Percentiles rank a stretch among this genome's conserved stretches.
Conservation (phyloP, 2,329 filamentous ascomycete genomes). For the Tetracladium maxilliforme region DNA sequence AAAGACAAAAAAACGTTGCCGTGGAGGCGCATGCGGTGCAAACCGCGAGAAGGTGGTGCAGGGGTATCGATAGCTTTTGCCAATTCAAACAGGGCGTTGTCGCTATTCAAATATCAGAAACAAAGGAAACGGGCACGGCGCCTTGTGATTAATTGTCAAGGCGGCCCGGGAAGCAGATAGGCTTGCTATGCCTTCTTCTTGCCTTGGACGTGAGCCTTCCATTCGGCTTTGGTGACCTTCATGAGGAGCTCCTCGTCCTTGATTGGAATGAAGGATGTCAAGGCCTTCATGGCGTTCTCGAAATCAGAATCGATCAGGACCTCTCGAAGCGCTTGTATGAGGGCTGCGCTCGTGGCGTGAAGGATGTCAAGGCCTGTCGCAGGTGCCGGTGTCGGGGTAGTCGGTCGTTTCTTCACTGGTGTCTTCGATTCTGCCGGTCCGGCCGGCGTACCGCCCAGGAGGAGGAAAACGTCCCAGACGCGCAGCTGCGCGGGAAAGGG, state of each 20-base stretch:
- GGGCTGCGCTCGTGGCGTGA: slow-evolving; percentile 76
- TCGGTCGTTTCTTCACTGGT: too few relatives aligned
- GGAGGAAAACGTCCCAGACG: slow-evolving; percentile 96
- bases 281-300: slow-evolving; percentile 92
- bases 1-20: too few relatives aligned
- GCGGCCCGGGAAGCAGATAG: too few relatives aligned
- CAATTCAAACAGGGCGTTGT: too few relatives aligned
- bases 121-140: too few relatives aligned
- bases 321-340: slow-evolving; percentile 81
- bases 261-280: slow-evolving; percentile 88
- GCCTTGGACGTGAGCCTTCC: slow-evolving; percentile 44
- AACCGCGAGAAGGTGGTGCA: too few relatives aligned
- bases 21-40: too few relatives aligned
- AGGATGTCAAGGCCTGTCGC: slow-evolving; percentile 67
- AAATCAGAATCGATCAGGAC: slow-evolving; percentile 88
- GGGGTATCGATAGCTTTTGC: too few relatives aligned
- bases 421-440: slow-evolving; percentile 4
- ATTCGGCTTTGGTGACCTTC: slow-evolving; percentile 78
- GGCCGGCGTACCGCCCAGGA: slow-evolving; percentile 55
- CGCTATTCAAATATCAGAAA: too few relatives aligned
- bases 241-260: slow-evolving; percentile 90
- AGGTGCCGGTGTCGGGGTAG: slow-evolving; percentile 7
- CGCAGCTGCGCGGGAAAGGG: slow-evolving; percentile 88
- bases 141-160: too few relatives aligned
- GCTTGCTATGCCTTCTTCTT: slow-evolving; percentile 22